A percentile compares a stretch with the other conserved stretches of the same genome.
phyloP scores from a whole-genome alignment of 1,284 basidiomycete species.

The Pseudozyma sp. region DNA sequence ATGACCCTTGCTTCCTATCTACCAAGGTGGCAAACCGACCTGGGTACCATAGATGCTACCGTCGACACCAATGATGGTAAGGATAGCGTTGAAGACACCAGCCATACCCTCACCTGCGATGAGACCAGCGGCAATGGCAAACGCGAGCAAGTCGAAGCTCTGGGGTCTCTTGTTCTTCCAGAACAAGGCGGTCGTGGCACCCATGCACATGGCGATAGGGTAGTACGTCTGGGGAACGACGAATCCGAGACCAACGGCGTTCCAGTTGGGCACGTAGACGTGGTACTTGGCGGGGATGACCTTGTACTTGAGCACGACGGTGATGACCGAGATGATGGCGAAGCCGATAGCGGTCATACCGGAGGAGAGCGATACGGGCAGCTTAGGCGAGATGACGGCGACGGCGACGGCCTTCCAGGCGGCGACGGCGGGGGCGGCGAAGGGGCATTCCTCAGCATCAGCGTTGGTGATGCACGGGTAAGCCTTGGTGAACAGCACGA shows the following conservation, averaged over 20 bases:
- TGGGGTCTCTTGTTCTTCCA: slow-evolving; percentile 73
- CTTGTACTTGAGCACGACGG: slow-evolving; percentile 73
- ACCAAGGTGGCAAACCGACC: slow-evolving; percentile 58
- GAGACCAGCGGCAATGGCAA: slow-evolving; percentile 75
- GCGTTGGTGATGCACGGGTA: slow-evolving; percentile 75
- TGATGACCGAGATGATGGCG: slow-evolving; percentile 72
- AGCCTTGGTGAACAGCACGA: slow-evolving; percentile 71
- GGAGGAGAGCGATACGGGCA: slow-evolving; percentile 47
- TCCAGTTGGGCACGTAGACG: slow-evolving; percentile 76
- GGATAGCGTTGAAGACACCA: slow-evolving; percentile 75
- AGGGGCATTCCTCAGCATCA: slow-evolving; percentile 71
- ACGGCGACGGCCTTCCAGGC: slow-evolving; percentile 77
- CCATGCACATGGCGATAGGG: slow-evolving; percentile 64
- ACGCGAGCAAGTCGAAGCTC: slow-evolving; percentile 73
- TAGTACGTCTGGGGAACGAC: slow-evolving; percentile 70
- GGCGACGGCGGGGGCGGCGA: slow-evolving; percentile 74
- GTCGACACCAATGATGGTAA: slow-evolving; percentile 56
- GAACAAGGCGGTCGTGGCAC: slow-evolving; percentile 66
- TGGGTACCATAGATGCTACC: slow-evolving; percentile 38
- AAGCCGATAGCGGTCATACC: slow-evolving; percentile 77
- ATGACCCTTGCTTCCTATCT: slow-evolving; percentile 12
- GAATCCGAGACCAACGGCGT: slow-evolving; percentile 75
- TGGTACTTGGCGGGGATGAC: slow-evolving; percentile 74
- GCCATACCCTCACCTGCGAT: slow-evolving; percentile 79
- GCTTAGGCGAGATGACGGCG: slow-evolving; percentile 71